Evolutionary conservation across 2,329 filamentous ascomycete genomes (phyloP), one percentile per base, ranked within the genome.

Genomic region (Plenodomus lindquistii): DNA sequence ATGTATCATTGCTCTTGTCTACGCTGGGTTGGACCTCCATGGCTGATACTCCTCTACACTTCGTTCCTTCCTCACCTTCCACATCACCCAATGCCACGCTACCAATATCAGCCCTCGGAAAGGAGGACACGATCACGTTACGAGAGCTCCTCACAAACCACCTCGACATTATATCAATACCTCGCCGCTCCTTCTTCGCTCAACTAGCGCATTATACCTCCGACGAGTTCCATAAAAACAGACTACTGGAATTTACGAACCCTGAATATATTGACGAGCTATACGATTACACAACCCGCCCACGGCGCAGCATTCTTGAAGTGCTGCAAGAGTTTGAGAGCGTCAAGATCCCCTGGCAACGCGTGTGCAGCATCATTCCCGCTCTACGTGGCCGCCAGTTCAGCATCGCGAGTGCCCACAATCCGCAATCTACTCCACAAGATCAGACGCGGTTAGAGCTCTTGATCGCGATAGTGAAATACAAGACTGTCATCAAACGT

Each of bases 281-380:
- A 46, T 97, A 90, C 75, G 93, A 99, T 73, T 99, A 99, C 68
- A 94, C 94, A 1, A 92, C 92, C 0, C 85, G 94, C 8, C 89
- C 93, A 0, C 86, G 91, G 27, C 86, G 94, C 27, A 95, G 89
- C 49, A 96, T 97, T 48, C 77, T 99, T 5, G 94, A 99, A 73
- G 87, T 96, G 3, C 81, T 99, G 21, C 86, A 93, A 47, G 94
- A 99, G 61, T 99, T 99, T 62, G 82, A 88, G 36, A 87, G 84
- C 0, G 87, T 97, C 45, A 86, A 86, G 53, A 84, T 99, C 2
- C 92, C 94, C 0, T 89, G 86, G 73, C 78, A 87, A 46, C 84
- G 86, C 40, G 79, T 87, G 1, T 79, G 89, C 9, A 84, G 86
- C 44, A 79, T 92, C 15, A 86, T 99, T 45, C 94, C 94, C 0